Conservation (phyloP, 805 yeast species). For the Suhomyces kilbournensis region DNA sequence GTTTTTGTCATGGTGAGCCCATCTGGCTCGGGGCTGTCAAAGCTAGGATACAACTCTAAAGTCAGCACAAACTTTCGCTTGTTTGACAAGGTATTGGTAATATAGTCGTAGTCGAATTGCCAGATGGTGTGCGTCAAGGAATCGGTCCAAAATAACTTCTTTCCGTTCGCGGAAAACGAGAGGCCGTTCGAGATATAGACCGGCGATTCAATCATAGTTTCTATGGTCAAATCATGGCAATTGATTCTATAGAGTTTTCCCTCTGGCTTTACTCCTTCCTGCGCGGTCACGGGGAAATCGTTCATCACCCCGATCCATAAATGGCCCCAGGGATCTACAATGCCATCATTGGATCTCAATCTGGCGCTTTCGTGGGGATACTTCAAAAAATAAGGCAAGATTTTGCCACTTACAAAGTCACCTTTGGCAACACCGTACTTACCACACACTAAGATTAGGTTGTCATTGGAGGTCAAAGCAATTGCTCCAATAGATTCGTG, state of each 20-base stretch:
- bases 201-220: conserved; percentile 30
- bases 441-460: conserved; percentile 57
- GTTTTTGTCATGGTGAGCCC: conserved; percentile 62
- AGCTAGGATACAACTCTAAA: conserved; percentile 12
- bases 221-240: conserved; percentile 28
- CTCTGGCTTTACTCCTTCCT: conserved; percentile 35
- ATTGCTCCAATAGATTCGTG: conserved; percentile 64
- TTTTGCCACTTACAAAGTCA: conserved; percentile 36
- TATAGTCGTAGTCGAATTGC: conserved; percentile 36
- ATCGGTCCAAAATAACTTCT: conserved; percentile 40
- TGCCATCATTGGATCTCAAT: conserved; percentile 73
- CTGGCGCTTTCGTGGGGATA: conserved; percentile 27
- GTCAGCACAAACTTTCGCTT: conserved; percentile 21
- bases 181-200: conserved; percentile 65
- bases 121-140: conserved; percentile 33
- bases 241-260: conserved; percentile 48
- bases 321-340: conserved; percentile 71
- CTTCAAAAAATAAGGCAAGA: conserved; percentile 38
- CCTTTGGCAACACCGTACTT: conserved; percentile 62
- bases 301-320: conserved; percentile 83
- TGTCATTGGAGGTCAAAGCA: conserved; percentile 54
- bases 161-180: conserved; percentile 30
- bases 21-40: conserved; percentile 63
- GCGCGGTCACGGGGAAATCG: conserved; percentile 36
- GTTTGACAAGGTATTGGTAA: conserved; percentile 26